Base-by-base conservation (phyloP, 306 rosid species). In the Malus fusca region DNA sequence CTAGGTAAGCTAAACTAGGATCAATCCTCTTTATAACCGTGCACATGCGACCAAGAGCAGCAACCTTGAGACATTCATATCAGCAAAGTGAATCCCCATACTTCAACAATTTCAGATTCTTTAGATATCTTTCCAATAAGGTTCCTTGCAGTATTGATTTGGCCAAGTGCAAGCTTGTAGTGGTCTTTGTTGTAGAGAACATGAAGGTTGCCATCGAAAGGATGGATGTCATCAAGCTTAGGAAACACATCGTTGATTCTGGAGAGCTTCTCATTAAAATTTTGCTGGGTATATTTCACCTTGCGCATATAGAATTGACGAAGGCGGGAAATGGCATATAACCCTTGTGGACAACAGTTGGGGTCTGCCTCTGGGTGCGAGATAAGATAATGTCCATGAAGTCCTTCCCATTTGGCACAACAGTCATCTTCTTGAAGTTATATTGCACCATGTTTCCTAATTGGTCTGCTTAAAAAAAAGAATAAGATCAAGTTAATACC, bases 1-100 rank as follows among this genome's bases (percentile, higher is more conserved):
- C 98, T 17, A 91, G 82, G 63, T 93, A 91, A n/a, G 97, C 96
- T 87, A 93, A 87, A 80, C 97, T 93, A 5, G 98, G 96, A 58
- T 90, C 92, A 62, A 91, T 77, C 85, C 93, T 88, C 85, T 93
- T 93, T 15, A 93, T 74, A 77, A 93, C 98, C 44, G 97, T 93
- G 74, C 97, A 93, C 98, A 93, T 93, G 43, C 97, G 87, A 7
- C 98, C 98, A 82, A 93, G 93, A 53, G 97, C 98, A 56, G 93
- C 97, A 37, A 93, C 93, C 86, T 91, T 93, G 40, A 89, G 81
- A 83, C 88, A 85, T 84, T 93, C 91, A 79, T 92, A 89, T 9
- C 98, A 81, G 52, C 89, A 93, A 59, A 93, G 81, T 0, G 97
- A 93, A 52, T 93, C 97, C 42, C 98, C 97, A 66, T 93, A 91